Evolutionary conservation across 306 rosid species (phyloP).

Genomic region (barrel medic (Medicago truncatula)): DNA sequence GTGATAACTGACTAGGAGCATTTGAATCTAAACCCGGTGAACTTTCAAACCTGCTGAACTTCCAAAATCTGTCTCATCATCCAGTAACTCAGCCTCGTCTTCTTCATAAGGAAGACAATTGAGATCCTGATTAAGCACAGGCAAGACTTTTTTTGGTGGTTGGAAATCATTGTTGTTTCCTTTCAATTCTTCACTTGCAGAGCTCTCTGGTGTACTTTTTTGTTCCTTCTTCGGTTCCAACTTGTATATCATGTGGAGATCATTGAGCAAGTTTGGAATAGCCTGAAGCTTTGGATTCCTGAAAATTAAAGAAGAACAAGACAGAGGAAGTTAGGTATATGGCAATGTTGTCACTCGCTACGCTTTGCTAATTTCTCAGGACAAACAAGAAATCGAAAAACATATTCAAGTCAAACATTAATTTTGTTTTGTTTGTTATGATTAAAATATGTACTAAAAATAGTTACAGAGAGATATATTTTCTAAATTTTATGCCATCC

Average conservation of each 20-base stretch:
- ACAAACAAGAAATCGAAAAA: neutral
- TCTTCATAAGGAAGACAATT: conserved; percentile 71
- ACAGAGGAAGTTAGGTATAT: conserved; percentile 31
- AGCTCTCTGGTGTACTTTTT: conserved; percentile 37
- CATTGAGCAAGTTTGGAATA: conserved; percentile 61
- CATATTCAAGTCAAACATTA: neutral
- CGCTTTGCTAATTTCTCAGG: conserved; percentile 25
- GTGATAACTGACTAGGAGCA: conserved; percentile 18
- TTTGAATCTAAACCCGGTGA: conserved; percentile 62
- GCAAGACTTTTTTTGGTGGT: conserved; percentile 49
- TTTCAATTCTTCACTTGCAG: conserved; percentile 38
- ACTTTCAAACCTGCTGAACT: conserved; percentile 47
- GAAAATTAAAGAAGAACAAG: conserved; percentile 27
- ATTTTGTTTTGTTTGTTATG: neutral
- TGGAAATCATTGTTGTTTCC: conserved; percentile 38
- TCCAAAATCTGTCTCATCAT: conserved; percentile 47
- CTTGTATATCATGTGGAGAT: conserved; percentile 58
- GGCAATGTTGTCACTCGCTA: conserved; percentile 21
- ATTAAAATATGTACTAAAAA: conserved; percentile 9
- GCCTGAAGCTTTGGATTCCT: conserved; percentile 69
- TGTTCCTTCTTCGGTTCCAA: conserved; percentile 38
- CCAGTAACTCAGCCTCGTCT: conserved; percentile 47
- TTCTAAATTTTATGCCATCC: neutral
- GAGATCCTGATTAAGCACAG: conserved; percentile 69
- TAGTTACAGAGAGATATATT: conserved; percentile 8